Evolutionary conservation across 345 rosid genomes (phyloP).

Genomic region (Brassica carinata): DNA sequence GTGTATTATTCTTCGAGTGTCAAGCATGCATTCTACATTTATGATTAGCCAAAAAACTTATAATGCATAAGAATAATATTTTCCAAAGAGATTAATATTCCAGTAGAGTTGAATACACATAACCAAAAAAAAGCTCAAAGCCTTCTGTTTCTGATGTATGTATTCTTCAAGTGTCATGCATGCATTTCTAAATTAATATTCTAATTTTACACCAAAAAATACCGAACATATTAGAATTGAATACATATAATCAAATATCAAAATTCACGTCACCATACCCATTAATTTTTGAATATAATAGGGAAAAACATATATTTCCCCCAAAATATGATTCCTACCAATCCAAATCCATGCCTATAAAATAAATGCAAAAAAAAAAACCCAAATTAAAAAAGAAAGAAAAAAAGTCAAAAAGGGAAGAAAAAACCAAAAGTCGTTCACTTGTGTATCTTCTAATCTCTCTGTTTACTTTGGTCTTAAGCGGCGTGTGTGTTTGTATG

Average conservation of each 20-base stretch:
- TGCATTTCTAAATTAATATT: background rate
- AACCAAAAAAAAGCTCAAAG: background rate
- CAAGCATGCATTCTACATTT: too few species aligned
- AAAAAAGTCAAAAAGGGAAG: background rate
- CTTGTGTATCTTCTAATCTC: background rate
- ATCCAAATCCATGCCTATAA: conserved; percentile 22
- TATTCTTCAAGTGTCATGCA: conserved; percentile 7
- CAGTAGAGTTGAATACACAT: too few species aligned
- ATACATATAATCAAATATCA: background rate
- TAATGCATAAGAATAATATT: too few species aligned
- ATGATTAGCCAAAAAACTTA: too few species aligned
- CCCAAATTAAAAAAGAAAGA: background rate
- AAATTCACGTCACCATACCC: background rate
- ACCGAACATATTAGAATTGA: background rate
- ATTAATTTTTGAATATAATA: background rate
- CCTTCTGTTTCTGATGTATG: background rate
- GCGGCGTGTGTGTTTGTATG: conserved; percentile 53
- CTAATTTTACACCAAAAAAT: background rate
- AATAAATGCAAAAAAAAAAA: background rate
- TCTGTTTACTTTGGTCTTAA: conserved; percentile 23
- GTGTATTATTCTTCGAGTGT: too few species aligned
- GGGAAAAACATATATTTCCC: background rate
- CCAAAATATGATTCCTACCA: conserved; percentile 19
- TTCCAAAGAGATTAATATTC: too few species aligned
- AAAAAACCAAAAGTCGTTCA: conserved; percentile 18